phyloP scores from a whole-genome alignment of 306 rosid genomes.

The Prosopis cineraria region DNA sequence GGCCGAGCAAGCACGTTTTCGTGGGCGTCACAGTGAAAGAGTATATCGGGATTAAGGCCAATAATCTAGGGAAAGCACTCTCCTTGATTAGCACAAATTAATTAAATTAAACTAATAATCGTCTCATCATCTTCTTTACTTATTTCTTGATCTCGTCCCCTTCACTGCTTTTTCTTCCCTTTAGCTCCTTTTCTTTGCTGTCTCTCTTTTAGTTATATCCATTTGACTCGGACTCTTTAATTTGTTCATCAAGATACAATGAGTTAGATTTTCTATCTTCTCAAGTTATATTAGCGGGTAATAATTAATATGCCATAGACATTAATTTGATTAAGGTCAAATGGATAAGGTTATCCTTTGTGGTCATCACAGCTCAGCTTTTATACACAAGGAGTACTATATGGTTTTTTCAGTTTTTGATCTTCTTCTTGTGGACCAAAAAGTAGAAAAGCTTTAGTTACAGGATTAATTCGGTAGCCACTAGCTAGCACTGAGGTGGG shows the following conservation, averaged over 20 bases:
- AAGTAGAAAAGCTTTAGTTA: not conserved
- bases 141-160: not conserved
- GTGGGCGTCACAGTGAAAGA: conserved; percentile 53
- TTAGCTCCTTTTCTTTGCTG: not conserved
- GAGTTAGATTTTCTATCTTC: not conserved
- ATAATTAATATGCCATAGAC: too few relatives aligned
- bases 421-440: not conserved
- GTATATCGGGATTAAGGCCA: conserved; percentile 49
- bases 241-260: not conserved
- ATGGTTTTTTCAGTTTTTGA: not conserved
- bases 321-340: too few relatives aligned
- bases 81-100: conserved; percentile 36
- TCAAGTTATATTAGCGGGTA: too few relatives aligned
- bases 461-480: not conserved
- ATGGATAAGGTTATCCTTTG: too few relatives aligned
- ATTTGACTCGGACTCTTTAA: not conserved
- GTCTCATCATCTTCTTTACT: not conserved
- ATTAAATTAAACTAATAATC: not conserved
- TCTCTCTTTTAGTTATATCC: not conserved
- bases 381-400: too few relatives aligned
- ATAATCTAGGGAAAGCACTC: conserved; percentile 50
- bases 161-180: not conserved
- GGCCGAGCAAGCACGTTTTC: conserved; percentile 35
- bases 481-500: not conserved
- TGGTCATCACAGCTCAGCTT: too few relatives aligned